phyloP scores from a whole-genome alignment of 176 grass and related monocot species.

The Carex pumila region DNA sequence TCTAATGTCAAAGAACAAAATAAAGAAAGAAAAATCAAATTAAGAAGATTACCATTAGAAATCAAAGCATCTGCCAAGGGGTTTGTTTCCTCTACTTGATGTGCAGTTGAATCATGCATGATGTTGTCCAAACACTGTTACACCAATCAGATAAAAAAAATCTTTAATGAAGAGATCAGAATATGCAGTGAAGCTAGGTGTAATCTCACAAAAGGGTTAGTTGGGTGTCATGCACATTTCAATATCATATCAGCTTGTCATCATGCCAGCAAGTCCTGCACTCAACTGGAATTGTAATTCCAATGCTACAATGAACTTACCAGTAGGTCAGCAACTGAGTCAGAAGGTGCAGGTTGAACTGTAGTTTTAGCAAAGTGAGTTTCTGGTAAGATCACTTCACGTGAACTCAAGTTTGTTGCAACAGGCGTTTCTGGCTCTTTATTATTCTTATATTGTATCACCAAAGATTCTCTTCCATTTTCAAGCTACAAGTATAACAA shows the following conservation, averaged over 20 bases:
- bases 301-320: background rate
- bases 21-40: background rate
- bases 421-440: background rate
- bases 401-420: background rate
- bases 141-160: background rate
- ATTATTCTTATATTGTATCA: constrained; percentile 14
- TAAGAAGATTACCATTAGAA: constrained; percentile 7
- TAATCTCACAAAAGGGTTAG: background rate
- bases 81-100: constrained; percentile 9
- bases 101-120: background rate
- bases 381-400: background rate
- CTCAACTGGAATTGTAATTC: background rate
- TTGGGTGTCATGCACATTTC: background rate
- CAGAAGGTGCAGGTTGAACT: background rate
- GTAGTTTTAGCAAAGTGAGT: background rate
- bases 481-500: constrained; percentile 4
- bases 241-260: background rate
- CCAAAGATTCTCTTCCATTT: constrained; percentile 11
- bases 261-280: background rate
- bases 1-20: background rate
- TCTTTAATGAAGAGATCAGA: background rate
- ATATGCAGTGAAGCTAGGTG: background rate
- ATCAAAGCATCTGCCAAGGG: constrained; percentile 20
- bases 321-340: background rate
- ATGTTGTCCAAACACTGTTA: constrained; percentile 6